Conservation (phyloP, 2,329 filamentous ascomycete genomes). For the Chrysoporthe cubensis region DNA sequence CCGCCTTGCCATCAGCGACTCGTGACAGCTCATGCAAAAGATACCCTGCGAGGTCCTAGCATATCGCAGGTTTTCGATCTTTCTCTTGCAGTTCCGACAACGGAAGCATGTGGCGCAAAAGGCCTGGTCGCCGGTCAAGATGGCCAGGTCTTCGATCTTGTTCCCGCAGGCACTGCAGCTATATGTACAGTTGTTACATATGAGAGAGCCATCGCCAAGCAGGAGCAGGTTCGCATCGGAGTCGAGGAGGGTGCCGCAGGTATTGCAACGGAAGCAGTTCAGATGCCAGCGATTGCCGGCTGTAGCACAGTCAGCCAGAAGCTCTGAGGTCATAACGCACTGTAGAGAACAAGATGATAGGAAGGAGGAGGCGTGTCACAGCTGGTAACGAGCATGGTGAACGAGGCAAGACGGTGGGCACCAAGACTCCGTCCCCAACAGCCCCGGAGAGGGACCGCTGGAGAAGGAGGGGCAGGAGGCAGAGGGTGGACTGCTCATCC, state of each 20-base stretch:
- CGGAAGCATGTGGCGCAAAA: conserved; percentile 98
- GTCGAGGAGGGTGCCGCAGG: conserved; percentile 92
- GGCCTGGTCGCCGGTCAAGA: conserved; percentile 95
- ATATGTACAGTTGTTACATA: conserved; percentile 99
- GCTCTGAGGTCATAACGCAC: conserved; percentile 30
- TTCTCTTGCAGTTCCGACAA: conserved; percentile 96
- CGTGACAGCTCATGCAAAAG: conserved; percentile 99
- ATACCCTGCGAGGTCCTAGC: conserved; percentile 97
- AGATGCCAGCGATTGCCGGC: conserved; percentile 98
- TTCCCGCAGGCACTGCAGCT: conserved; percentile 95
- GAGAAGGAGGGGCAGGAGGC: conserved; percentile 8
- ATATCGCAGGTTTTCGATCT: conserved; percentile 98
- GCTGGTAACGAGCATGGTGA: conserved; percentile 1
- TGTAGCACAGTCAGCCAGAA: conserved; percentile 43
- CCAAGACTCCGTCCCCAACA: neutral
- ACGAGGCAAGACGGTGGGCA: neutral
- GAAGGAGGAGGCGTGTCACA: neutral
- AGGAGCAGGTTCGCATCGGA: conserved; percentile 97
- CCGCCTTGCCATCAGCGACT: conserved; percentile 90
- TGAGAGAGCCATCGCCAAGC: conserved; percentile 94
- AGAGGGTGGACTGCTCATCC: neutral
- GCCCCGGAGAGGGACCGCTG: neutral
- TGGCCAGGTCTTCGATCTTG: conserved; percentile 98
- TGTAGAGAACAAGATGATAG: conserved; percentile 26
- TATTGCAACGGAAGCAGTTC: conserved; percentile 97